A percentile compares a stretch with the other conserved stretches of the same genome.
Evolutionary conservation across 345 rosid genomes (phyloP).

Genomic region (Acer negundo): DNA sequence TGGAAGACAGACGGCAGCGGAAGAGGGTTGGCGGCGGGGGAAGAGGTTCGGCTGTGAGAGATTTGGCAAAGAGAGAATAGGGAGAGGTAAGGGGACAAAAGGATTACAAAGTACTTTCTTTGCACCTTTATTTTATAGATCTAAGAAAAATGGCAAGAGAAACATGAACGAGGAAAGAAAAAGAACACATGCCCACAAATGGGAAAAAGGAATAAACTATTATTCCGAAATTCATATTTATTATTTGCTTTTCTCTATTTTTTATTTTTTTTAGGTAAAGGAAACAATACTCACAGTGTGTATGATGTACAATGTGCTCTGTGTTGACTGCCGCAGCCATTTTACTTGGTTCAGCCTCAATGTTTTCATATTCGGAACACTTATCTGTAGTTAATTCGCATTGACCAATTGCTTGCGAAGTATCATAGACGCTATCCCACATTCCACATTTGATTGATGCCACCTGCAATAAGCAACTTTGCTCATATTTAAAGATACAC

Average conservation of each 20-base stretch:
- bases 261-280: slow-evolving; percentile 5
- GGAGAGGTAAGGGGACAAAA: background rate
- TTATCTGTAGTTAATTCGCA: slow-evolving; percentile 33
- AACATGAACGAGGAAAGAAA: background rate
- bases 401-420: slow-evolving; percentile 48
- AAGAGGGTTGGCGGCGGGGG: too few relatives aligned
- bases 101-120: background rate
- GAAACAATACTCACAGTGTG: slow-evolving; percentile 42
- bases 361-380: slow-evolving; percentile 39
- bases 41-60: too few relatives aligned
- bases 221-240: too few relatives aligned
- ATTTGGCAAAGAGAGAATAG: too few relatives aligned
- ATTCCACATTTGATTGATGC: slow-evolving; percentile 71
- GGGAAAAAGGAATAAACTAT: too few relatives aligned
- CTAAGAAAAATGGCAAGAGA: background rate
- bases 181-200: background rate
- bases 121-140: background rate
- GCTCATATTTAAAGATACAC: slow-evolving; percentile 7
- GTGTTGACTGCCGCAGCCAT: slow-evolving; percentile 16
- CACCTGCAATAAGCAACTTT: slow-evolving; percentile 47
- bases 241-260: background rate
- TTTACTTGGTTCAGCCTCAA: slow-evolving; percentile 48
- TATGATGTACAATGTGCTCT: slow-evolving; percentile 22
- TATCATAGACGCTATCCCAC: slow-evolving; percentile 88
- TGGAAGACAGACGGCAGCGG: background rate